Evolutionary conservation across 1,139 yeast genomes (phyloP), one percentile per base, ranked within the genome.

Genomic region (Diutina rugosa): DNA sequence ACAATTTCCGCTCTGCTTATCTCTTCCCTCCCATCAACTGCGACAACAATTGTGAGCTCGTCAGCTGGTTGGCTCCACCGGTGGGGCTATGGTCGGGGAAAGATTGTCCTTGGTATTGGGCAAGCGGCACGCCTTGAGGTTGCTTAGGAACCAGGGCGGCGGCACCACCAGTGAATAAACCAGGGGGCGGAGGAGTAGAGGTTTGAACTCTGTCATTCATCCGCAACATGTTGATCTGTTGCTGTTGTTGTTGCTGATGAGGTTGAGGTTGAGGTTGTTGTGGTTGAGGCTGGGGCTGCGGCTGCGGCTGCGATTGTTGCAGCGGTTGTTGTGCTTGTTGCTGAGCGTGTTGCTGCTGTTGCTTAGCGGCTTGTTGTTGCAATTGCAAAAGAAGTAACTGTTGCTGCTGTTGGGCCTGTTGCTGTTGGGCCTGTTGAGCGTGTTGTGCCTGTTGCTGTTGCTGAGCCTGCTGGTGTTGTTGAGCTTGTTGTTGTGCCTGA

Each of bases 11-110:
- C 41, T 10, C 41, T 35, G 41, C n/a, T 61, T 64, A 73, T 63
- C 72, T 82, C 69, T 84, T 84, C 44, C 89, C 88, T 61, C 83
- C 82, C 80, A 85, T 82, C 64, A 85, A 73, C 65, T 85, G 91
- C 56, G 81, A 84, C 62, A 85, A 73, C 63, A 86, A 73, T 65
- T 85, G 90, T 32, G 87, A 81, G 56, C 89, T 84, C 4, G 78
- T 72, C 32, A 77, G 71, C 47, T 59, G 62, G 46, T 44, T 44
- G 49, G 56, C 56, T 7, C 55, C 59, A 21, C 61, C 79, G 68
- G 58, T 61, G 63, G 38, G 63, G 61, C 55, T 63, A 59, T 41
- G 63, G 58, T 26, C 70, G 67, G 56, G 55, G 21, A 57, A 65
- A 56, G 56, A 60, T 54, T 56, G 62, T 60, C 49, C 61, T 56